A percentile compares a stretch with the other conserved stretches of the same genome.
These are phyloP conservation scores for Phytophthora fragariaefolia DNA, from an alignment of 352 stramenopile species.

Conservation along the genomic window DNA sequence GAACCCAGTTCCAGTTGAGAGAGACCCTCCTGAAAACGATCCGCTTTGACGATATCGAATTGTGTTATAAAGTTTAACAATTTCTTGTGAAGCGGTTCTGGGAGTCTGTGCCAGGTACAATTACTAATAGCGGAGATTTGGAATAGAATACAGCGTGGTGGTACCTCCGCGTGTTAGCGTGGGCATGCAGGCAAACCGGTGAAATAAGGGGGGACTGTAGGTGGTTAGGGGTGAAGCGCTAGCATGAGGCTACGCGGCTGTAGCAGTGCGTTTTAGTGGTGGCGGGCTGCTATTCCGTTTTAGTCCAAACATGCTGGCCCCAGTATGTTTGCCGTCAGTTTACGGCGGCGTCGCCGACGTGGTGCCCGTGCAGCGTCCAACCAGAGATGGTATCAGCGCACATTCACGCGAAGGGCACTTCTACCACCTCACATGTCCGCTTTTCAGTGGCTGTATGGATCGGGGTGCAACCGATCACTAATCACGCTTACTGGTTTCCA, in stretches of 20 bases:
- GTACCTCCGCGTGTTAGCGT: slow-evolving; percentile 20
- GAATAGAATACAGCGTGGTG: not conserved
- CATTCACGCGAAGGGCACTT: not conserved
- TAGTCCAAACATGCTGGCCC: not conserved
- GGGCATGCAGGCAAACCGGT: slow-evolving; percentile 11
- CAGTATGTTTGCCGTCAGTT: not conserved
- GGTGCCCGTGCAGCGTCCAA: not conserved
- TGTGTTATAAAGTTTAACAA: not conserved
- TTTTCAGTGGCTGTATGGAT: slow-evolving; percentile 4
- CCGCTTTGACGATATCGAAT: no score
- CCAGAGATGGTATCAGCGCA: not conserved
- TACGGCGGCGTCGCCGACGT: not conserved
- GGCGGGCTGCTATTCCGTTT: not conserved
- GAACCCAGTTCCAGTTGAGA: no score
- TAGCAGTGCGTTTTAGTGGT: slow-evolving; percentile 3
- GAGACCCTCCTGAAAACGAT: no score
- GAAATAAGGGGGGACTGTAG: slow-evolving; percentile 8
- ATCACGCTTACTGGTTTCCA: slow-evolving; percentile 7
- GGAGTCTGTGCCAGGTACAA: not conserved
- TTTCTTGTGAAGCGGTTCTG: not conserved
- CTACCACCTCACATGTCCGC: slow-evolving; percentile 4
- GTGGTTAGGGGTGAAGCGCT: slow-evolving; percentile 9
- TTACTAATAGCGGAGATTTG: not conserved
- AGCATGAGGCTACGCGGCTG: slow-evolving; percentile 2
- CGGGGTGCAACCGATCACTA: slow-evolving; percentile 2